phyloP scores from a whole-genome alignment of 805 yeast genomes.

The Hemisphaericaspora nanyangensis region DNA sequence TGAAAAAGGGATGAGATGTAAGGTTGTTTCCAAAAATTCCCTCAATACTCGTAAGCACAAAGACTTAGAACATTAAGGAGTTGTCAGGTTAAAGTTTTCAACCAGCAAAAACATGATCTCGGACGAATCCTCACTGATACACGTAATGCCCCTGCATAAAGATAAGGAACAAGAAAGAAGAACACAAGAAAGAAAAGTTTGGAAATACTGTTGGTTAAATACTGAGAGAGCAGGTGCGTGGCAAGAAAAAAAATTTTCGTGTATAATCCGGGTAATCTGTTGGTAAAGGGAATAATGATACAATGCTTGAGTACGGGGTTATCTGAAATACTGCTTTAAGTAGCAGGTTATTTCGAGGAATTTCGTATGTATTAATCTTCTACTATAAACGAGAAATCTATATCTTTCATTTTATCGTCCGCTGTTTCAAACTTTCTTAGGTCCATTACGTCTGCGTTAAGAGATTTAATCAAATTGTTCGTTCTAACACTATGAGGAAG shows the following conservation, averaged over 20 bases:
- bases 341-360: too few species aligned
- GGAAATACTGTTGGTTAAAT: slow-evolving; percentile 1
- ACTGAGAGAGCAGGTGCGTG: not conserved
- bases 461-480: not conserved
- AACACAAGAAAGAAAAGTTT: slow-evolving; percentile 6
- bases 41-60: slow-evolving; percentile 49
- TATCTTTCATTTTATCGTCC: not conserved
- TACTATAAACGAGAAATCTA: slow-evolving; percentile 5
- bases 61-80: slow-evolving; percentile 47
- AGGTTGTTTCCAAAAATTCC: slow-evolving; percentile 76
- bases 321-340: too few species aligned
- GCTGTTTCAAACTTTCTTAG: not conserved
- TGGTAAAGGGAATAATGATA: too few species aligned
- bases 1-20: not conserved
- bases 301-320: too few species aligned
- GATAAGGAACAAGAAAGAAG: slow-evolving; percentile 47
- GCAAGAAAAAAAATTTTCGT: not conserved
- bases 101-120: slow-evolving; percentile 99
- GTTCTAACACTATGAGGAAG: slow-evolving; percentile 4
- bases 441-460: slow-evolving; percentile 7
- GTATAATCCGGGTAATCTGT: slow-evolving; percentile 6
- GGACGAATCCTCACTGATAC: slow-evolving; percentile 99
- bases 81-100: slow-evolving; percentile 98
- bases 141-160: slow-evolving; percentile 99
- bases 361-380: too few species aligned